Base-by-base conservation (phyloP, 352 stramenopile species). In the Phytopythium sindhum region DNA sequence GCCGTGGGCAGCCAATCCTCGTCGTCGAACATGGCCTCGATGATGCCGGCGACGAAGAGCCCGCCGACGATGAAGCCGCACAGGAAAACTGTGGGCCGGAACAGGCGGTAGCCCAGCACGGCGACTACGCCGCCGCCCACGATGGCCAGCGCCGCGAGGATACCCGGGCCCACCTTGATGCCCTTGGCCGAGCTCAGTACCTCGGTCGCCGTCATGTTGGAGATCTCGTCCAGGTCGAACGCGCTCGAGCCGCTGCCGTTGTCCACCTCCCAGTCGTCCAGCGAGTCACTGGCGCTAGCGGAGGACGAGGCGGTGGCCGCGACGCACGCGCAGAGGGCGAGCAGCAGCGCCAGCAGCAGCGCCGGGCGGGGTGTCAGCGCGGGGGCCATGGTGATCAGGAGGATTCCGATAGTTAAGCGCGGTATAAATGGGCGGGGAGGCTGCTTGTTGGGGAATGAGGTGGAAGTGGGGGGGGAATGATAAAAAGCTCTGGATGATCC, bases 11-110 rank as follows among this genome's bases (percentile, higher is more conserved):
- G 77, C 77, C 80, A 90, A 24, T 45, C 66, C 65, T 85, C 41
- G 55, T 61, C 69, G 41, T 64, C 56, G 57, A 89, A 89, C 19
- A 77, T 69, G 4, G 65, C 65, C n/a, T 86, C 85, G 15, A 89
- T 53, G n/a, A 91, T 64, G 2, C 76, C 73, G 1, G 78, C 69
- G 4, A 86, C 72, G 37, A 88, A 80, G 56, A 94, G 70, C 11
- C 82, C 84, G n/a, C 81, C 84, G 4, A 88, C 56, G 29, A 88
- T 74, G 52, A 95, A 95, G 39, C 76, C 84, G 60, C 74, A 90
- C 58, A 79, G 75, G 50, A 93, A 84, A 24, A 88, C 79, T 0
- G 78, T 83, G 5, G 74, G 77, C 11, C 81, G 84, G 60, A 88
- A 77, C 21, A 87, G 73, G 0, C 77, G 70, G 51, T 90, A 88